These are phyloP conservation scores for Xeromyces bisporus DNA, from an alignment of 495 filamentous ascomycete genomes.

Conservation along the genomic window DNA sequence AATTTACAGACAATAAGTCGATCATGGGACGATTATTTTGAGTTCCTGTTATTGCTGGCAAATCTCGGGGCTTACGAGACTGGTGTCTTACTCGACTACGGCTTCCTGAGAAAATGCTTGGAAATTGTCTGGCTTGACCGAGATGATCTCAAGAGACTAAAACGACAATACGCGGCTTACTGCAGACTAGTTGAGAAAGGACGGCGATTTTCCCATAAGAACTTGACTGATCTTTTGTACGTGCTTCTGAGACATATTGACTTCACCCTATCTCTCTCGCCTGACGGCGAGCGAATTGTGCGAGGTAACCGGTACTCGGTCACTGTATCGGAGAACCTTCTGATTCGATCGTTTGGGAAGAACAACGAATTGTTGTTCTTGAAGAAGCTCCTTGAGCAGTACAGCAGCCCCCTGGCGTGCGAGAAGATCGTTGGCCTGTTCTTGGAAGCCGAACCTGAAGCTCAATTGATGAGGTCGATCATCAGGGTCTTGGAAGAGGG, in stretches of 20 bases:
- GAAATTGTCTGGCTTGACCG: slow-evolving; percentile 47
- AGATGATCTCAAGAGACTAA: slow-evolving; percentile 31
- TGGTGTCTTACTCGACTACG: slow-evolving; percentile 34
- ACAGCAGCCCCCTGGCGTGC: slow-evolving; percentile 15
- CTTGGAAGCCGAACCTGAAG: slow-evolving; percentile 29
- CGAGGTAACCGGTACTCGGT: slow-evolving; percentile 20
- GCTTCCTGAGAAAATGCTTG: slow-evolving; percentile 39
- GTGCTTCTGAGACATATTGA: slow-evolving; percentile 26
- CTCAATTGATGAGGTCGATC: slow-evolving; percentile 22
- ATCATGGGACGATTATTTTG: slow-evolving; percentile 71
- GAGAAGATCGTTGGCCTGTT: slow-evolving; percentile 25
- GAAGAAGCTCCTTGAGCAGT: slow-evolving; percentile 26
- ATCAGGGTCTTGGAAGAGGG: slow-evolving; percentile 33
- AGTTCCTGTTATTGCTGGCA: slow-evolving; percentile 43
- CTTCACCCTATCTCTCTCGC: slow-evolving; percentile 14
- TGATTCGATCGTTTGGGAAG: slow-evolving; percentile 17
- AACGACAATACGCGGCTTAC: slow-evolving; percentile 35
- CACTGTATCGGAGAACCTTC: slow-evolving; percentile 20
- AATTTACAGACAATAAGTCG: slow-evolving; percentile 38
- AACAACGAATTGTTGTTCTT: slow-evolving; percentile 22
- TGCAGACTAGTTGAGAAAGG: slow-evolving; percentile 40
- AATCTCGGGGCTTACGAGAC: slow-evolving; percentile 37
- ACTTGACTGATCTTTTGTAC: slow-evolving; percentile 28
- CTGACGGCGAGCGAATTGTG: slow-evolving; percentile 11
- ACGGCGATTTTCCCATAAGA: slow-evolving; percentile 25